Evolutionary conservation across 148 eudicot genomes (phyloP).

Genomic region (Dysphania ambrosioides): DNA sequence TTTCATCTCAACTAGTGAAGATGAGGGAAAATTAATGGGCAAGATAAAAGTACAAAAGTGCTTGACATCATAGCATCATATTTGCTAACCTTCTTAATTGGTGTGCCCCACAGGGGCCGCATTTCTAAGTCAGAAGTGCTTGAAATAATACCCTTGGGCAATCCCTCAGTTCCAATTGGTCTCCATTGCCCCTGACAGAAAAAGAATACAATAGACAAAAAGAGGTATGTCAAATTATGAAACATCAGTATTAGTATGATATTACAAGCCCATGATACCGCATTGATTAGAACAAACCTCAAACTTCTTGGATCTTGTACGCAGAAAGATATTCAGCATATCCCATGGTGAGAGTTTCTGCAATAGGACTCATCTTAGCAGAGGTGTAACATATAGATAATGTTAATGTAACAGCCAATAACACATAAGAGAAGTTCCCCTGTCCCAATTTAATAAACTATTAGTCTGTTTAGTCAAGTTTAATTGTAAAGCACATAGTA

Average conservation of each 20-base stretch:
- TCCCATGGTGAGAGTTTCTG: conserved; percentile 38
- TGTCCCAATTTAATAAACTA: neutral
- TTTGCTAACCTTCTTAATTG: conserved; percentile 41
- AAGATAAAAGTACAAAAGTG: neutral
- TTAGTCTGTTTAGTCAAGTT: neutral
- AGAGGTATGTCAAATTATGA: neutral
- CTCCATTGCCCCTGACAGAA: conserved; percentile 38
- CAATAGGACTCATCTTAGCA: conserved; percentile 10
- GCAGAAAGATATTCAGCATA: conserved; percentile 21
- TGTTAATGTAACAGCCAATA: neutral
- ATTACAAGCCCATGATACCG: neutral
- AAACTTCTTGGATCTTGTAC: conserved; percentile 34
- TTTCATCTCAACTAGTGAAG: neutral
- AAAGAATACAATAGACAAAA: conserved; percentile 14
- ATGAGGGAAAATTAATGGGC: neutral
- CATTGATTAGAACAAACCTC: conserved; percentile 38
- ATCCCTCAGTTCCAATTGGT: conserved; percentile 49
- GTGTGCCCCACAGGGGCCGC: conserved; percentile 58
- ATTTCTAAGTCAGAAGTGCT: conserved; percentile 59
- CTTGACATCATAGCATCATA: neutral
- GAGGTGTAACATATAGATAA: neutral
- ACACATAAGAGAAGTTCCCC: neutral
- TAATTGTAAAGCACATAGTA: neutral
- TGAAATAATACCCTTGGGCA: conserved; percentile 54
- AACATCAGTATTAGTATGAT: neutral